Base-by-base conservation (phyloP, 2,329 filamentous ascomycete species). In the Leptoxyphium fumago region DNA sequence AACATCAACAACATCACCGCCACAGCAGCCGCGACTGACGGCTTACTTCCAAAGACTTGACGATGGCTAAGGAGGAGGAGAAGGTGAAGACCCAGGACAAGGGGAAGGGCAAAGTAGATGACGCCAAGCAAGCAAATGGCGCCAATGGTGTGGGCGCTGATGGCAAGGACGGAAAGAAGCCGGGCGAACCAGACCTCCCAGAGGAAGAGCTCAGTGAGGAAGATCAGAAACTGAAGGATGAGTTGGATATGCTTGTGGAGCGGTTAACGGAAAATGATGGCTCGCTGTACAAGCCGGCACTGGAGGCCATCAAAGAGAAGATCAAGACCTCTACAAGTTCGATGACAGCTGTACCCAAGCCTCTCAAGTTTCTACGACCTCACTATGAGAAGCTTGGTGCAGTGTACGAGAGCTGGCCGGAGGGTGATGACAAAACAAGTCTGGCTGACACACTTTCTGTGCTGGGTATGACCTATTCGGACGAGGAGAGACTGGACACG, bases 261-360 rank as follows among this genome's bases (percentile, higher is more conserved):
- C 78, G 91, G 60, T 73, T 98, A 74, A 84, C 84, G 64, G 91
- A 96, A 70, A 74, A 82, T 52, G 84, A 96, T 67, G 74, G 75
- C 52, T 80, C 78, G 46, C 82, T 96, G 54, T 95, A 96, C 72
- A 89, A 88, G 64, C 78, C 88, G 47, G 84, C 91, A 44, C 73
- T 98, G 54, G 88, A 96, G 66, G 83, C 87, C 54, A 95, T 98
- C 78, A 96, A 95, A 72, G 86, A 81, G 59, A 93, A 86, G 61
- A 98, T 98, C 73, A 96, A 95, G 73, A 98, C 91, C 45, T 94
- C 91, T 47, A 98, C 91, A 53, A 96, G 88, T 47, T 98, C 93
- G 39, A 98, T 98, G 91, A 98, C 91, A 41, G 91, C 91, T 47
- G 91, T 98, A 49, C 91, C 93, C 18, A 98, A 98, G 69, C 91